Evolutionary conservation across 176 grass and related monocot species (phyloP), one percentile per base, ranked within the genome.

Genomic region (Oryza australiensis): DNA sequence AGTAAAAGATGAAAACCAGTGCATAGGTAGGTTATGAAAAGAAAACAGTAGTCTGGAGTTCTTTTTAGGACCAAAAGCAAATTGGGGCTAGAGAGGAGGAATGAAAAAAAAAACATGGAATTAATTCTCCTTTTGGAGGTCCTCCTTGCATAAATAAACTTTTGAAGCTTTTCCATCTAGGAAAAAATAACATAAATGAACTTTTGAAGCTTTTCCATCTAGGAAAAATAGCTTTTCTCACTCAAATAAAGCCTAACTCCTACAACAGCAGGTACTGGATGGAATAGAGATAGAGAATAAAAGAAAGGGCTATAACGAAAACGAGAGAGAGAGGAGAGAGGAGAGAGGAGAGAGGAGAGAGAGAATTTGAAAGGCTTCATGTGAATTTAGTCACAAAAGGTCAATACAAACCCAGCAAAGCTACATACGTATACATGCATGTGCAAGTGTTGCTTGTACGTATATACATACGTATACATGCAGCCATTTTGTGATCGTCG

Each of bases 191-290:
- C 5, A 62, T 86, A 51, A 51, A 51, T 75, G 28, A 22, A 22
- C 77, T 87, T 81, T 81, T 69, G 70, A 46, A 81, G 3, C 62
- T 59, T 81, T 74, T 80, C 12, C 71, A 46, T 5, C 12, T 28
- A 22, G 16, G 6, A 13, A 69, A 76, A 69, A 3, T 16, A 5
- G 7, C 13, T 42, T 62, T 76, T 20, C 65, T 63, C 27, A 37
- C 49, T 27, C 40, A 9, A 66, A 76, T 60, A 73, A 75, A 82
- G 72, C 22, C 64, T 70, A 65, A 5, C 9, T 71, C 66, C 53
- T 72, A 35, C 11, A 70, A 85, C 27, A 72, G 6, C 11, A 64
- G 8, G 4, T 60, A 2, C 38, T 40, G 55, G 32, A 9, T 32
- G 27, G 12, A 57, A 24, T 14, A 12, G 4, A 22, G 30, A 5